These are phyloP conservation scores for Amphichorda felina DNA, from an alignment of 2,329 filamentous ascomycete genomes.

Conservation along the genomic window DNA sequence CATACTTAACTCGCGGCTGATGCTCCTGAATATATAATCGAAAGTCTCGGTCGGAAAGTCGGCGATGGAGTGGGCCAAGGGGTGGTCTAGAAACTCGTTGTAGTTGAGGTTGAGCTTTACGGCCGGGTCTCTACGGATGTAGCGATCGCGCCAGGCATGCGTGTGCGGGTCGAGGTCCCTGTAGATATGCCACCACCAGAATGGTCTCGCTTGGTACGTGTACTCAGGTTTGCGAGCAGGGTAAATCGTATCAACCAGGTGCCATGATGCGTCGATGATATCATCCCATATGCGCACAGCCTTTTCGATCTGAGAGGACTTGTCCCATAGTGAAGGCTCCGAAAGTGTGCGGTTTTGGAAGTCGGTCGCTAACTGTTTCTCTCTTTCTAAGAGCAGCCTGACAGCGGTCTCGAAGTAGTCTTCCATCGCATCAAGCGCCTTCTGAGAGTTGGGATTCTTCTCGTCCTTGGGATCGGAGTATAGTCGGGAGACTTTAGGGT, in stretches of 20 bases:
- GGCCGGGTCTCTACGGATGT: constrained; percentile 11
- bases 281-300: constrained; percentile 16
- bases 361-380: not conserved
- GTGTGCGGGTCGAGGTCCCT: constrained; percentile 18
- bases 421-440: not conserved
- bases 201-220: constrained; percentile 19
- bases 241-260: constrained; percentile 20
- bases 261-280: constrained; percentile 24
- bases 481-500: constrained; percentile 1
- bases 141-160: constrained; percentile 16
- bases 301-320: constrained; percentile 7
- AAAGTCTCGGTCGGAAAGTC: constrained; percentile 21
- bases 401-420: constrained; percentile 3
- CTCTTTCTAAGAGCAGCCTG: constrained; percentile 1
- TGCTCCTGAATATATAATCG: constrained; percentile 13
- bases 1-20: constrained; percentile 16
- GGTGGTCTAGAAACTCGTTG: constrained; percentile 17
- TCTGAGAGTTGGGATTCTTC: not conserved
- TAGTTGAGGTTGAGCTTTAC: constrained; percentile 15
- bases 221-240: constrained; percentile 20
- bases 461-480: not conserved
- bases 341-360: not conserved
- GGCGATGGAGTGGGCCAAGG: constrained; percentile 20
- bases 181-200: constrained; percentile 27
- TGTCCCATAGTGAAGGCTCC: constrained; percentile 1